Base-by-base conservation (phyloP, 371 early-diverging fungal genomes). In the Parasitella parasitica region DNA sequence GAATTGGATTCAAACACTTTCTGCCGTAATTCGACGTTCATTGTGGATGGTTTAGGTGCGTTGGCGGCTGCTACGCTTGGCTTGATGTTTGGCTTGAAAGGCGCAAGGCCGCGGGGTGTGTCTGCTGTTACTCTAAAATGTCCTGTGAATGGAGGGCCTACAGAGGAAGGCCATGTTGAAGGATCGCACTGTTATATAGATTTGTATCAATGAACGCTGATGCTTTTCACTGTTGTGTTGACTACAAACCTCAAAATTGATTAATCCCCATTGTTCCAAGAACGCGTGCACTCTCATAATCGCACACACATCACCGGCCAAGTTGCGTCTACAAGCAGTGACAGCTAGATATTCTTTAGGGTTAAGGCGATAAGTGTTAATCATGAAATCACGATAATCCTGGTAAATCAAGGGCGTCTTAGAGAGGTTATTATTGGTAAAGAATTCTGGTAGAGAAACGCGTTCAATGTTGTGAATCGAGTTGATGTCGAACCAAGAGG, bases 261-360 rank as follows among this genome's bases (percentile, higher is more conserved):
- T 96, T 37, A 99, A 80, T 2, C 99, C 99, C 99, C 99, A 99
- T 74, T 98, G 98, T 75, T 99, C 99, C 50, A 98, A 76, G 69
- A 99, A 98, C 6, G 97, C 94, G 78, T 98, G 98, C 1, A 99
- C 96, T 26, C 97, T 83, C 75, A 98, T 93, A 61, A 99, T 95
- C 13, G 96, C 92, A 69, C 97, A 96, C 4, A 99, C 97, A 82
- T 99, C 99, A 30, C 97, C 97, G 1, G 97, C 93, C 55, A 98
- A 71, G 71, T 95, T 94, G 39, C 97, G 84, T 61, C 98, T 80
- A 76, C 96, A 96, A 0, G 98, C 97, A 2, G 98, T 98, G 12
- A 99, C 94, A 8, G 98, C 96, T 54, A 98, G 78, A 66, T 99
- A 99, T 69, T 97, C 97, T 18, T 82, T 74, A 3, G 99, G 98